Conservation (phyloP, 441 rosid species). For the Adansonia grandidieri region DNA sequence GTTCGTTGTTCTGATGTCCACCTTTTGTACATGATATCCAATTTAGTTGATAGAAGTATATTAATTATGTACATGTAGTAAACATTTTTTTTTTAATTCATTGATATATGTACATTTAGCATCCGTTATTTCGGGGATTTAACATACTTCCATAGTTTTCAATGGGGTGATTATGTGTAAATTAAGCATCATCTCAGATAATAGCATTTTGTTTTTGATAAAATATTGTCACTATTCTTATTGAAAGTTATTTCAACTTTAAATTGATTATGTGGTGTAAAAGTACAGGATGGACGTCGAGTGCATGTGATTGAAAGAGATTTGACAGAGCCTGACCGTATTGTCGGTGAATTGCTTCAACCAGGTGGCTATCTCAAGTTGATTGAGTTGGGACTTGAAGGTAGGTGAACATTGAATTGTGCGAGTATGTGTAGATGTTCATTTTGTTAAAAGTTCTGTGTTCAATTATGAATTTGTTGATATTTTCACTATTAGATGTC, state of each 20-base stretch:
- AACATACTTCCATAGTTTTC: not conserved
- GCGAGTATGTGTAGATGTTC: not conserved
- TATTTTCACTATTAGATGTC: not conserved
- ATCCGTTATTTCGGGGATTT: not conserved
- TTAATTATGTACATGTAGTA: not conserved
- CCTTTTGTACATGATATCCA: not conserved
- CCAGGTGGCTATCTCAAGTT: conserved; percentile 24
- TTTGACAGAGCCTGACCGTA: conserved; percentile 27
- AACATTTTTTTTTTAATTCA: not conserved
- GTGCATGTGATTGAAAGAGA: conserved; percentile 31
- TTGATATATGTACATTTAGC: not conserved
- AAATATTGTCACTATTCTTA: not conserved
- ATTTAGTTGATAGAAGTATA: not conserved
- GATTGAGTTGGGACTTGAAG: conserved; percentile 19
- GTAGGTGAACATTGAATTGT: not conserved
- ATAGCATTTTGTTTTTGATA: not conserved
- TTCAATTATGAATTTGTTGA: not conserved
- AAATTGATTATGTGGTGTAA: conserved; percentile 1
- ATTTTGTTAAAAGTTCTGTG: not conserved
- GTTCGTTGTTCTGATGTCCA: conserved; percentile 12
- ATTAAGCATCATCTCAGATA: not conserved
- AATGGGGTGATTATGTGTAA: not conserved
- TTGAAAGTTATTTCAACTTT: not conserved
- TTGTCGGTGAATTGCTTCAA: conserved; percentile 30
- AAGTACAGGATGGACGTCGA: conserved; percentile 30